Base-by-base conservation (phyloP, 169 alveolate species). In the Cryptosporidium sp. region DNA sequence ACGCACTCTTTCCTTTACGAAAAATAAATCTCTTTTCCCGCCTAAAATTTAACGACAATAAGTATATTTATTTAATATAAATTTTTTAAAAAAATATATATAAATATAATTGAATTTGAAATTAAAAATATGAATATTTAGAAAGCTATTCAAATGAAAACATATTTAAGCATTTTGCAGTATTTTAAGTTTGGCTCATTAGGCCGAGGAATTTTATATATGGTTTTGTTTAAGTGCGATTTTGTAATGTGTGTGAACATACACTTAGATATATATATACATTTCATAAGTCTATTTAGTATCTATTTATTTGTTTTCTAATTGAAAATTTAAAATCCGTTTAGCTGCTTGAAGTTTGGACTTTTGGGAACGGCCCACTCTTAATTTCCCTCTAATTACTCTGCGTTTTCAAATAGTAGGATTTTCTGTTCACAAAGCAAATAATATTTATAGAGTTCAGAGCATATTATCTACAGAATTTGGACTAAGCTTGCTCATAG, bases 1-100 rank as follows among this genome's bases (percentile, higher is more conserved):
- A 65, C 71, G 71, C 71, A 65, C 71, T 62, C 70, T 65, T 65
- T 33, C 41, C 71, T 33, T 65, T 65, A 65, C 26, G 21, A 48
- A 48, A 48, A 35, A 65, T 31, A 16, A 65, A 65, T 65, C 71
- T 14, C 43, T 31, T 65, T 65, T 65, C 71, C 71, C 71, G 71
- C 71, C 71, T 65, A 65, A 33, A 16, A 9, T 8, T 51, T n/a
- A 26, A 55, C 67, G 67, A 55, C 67, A 55, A 23, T 55, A 55
- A 55, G 67, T 55, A 55, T n/a, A 26, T 26, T 55, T 51, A 51
- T 3, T 51, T n/a, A 26, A 55, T 23, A 52, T n/a, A 55, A 55
- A 55, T 23, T n/a, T 12, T 5, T 9, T 2, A 55, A 55, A 55
- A 23, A 55, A 39, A 39, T 39, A 41, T 41, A 8, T 4, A 41